A percentile compares a stretch with the other conserved stretches of the same genome.
Evolutionary conservation across 2,329 filamentous ascomycete genomes (phyloP).

Genomic region (Escovopsis sp.): DNA sequence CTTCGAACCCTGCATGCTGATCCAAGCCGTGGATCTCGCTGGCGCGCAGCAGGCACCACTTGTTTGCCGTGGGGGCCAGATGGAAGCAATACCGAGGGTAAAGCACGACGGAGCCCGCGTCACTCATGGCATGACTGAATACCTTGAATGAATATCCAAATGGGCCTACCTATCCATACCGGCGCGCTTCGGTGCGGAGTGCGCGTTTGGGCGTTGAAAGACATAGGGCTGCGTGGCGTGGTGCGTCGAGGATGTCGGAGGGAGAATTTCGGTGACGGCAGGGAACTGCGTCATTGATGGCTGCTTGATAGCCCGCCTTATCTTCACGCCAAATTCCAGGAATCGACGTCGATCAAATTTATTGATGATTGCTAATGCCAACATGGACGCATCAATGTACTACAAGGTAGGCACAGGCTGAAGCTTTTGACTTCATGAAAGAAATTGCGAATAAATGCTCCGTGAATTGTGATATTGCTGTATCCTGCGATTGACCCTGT

Average conservation of each 20-base stretch:
- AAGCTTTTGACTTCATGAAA: background rate
- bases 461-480: no score
- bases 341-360: background rate
- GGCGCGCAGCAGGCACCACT: slow-evolving; percentile 42
- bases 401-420: no score
- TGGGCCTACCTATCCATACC: slow-evolving; percentile 1
- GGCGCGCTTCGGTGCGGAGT: background rate
- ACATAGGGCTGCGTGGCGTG: no score
- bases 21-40: slow-evolving; percentile 34
- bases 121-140: slow-evolving; percentile 36
- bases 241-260: background rate
- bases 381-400: background rate
- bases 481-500: background rate
- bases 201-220: no score
- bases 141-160: slow-evolving; percentile 1
- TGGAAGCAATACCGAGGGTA: slow-evolving; percentile 52
- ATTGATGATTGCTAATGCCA: background rate
- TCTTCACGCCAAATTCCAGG: no score
- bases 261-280: background rate
- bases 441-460: background rate
- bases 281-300: background rate
- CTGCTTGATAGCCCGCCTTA: background rate
- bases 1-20: slow-evolving; percentile 36
- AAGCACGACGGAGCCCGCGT: slow-evolving; percentile 20
- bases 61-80: slow-evolving; percentile 44